These are phyloP conservation scores for Dryas integrifolia DNA, from an alignment of 331 rosid species.

Conservation along the genomic window DNA sequence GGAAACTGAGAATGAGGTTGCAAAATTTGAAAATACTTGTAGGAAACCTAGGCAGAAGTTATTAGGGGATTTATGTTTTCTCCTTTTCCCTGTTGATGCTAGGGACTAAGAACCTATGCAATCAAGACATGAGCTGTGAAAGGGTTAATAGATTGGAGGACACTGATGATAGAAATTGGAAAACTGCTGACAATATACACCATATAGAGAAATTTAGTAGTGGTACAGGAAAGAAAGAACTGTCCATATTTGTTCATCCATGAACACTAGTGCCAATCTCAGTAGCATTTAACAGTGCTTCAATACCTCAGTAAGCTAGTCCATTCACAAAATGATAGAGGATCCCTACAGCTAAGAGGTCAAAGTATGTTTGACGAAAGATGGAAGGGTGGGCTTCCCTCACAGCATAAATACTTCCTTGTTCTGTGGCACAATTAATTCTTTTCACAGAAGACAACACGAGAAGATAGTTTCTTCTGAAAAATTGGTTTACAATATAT, in stretches of 20 bases:
- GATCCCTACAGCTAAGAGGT: background rate
- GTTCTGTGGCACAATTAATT: background rate
- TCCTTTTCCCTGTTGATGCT: conserved; percentile 1
- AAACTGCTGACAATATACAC: background rate
- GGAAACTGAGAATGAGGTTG: background rate
- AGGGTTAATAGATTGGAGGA: background rate
- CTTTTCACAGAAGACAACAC: background rate
- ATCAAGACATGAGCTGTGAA: background rate
- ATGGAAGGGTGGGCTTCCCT: background rate
- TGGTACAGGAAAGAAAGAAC: background rate
- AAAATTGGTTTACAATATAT: background rate
- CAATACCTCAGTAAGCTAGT: background rate
- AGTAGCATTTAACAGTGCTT: background rate
- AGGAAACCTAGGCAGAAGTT: background rate
- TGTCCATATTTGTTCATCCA: background rate
- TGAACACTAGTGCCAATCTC: background rate
- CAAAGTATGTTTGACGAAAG: background rate
- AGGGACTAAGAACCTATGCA: background rate
- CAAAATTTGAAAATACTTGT: background rate
- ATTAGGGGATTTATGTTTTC: background rate
- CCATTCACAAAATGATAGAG: background rate
- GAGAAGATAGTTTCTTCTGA: background rate
- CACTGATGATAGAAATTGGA: background rate
- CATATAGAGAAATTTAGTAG: background rate
- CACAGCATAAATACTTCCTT: background rate